Base-by-base conservation (phyloP, 805 yeast genomes). In the Vanderwaltozyma tropicalis region DNA sequence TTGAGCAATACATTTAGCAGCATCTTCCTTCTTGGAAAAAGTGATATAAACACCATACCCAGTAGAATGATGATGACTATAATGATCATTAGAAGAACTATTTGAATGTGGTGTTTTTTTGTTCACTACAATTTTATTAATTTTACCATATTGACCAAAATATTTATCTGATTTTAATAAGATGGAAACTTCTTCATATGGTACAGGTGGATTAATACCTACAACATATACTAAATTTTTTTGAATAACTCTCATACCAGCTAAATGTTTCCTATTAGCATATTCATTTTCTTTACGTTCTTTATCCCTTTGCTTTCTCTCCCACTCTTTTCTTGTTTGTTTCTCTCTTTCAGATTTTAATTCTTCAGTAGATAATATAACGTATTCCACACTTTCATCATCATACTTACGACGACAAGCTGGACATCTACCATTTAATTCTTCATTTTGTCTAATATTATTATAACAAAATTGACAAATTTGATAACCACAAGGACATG, bases 401-500 rank as follows among this genome's bases (percentile, higher is more conserved):
- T 87, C 95, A 59, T 92, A 92, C 17, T 80, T 73, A 43, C 98
- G 70, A 56, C 99, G 82, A 62, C 99, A 92, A 1, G 95, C 97
- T 1, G 99, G 99, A 64, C 99, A 92, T 48, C 86, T 76, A 3
- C 96, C 97, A 57, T 88, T 88, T 45, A 89, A 67, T 58, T 92
- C 96, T 1, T 96, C 96, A 50, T 89, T 89, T 47, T 86, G 92
- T 46, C 96, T 74, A 52, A 92, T 92, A 59, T 88, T 89, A 65
- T 92, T 92, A 69, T 89, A 92, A 62, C 99, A 92, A 58, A 92
- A 92, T 69, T 89, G 97, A 61, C 99, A 92, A 41, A 92, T 84
- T 60, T 94, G 96, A 55, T 92, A 92, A 15, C 99, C 99, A 66
- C 99, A 92, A 1, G 97, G 97, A 68, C 99, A 92, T n/a, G 99